A percentile compares a stretch with the other conserved stretches of the same genome.
Evolutionary conservation across 2,329 filamentous ascomycete species (phyloP).

Genomic region (Stromatinia cepivora): DNA sequence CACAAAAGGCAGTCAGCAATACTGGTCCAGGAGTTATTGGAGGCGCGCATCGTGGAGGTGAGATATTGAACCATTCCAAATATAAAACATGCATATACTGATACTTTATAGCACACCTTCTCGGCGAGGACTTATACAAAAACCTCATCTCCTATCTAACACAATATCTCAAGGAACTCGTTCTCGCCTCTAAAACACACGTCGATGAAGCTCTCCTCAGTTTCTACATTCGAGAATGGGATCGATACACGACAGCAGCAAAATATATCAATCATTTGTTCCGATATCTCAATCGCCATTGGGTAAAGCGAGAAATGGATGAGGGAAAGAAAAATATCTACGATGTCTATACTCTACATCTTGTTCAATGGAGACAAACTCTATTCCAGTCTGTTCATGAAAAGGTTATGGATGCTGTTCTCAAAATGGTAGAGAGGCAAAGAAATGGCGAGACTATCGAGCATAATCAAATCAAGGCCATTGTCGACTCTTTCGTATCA

Average conservation of each 20-base stretch:
- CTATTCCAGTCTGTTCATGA: conserved; percentile 81
- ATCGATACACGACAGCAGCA: conserved; percentile 89
- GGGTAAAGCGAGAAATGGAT: conserved; percentile 98
- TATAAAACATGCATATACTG: conserved; percentile 23
- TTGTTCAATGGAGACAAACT: conserved; percentile 92
- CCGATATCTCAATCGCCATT: conserved; percentile 93
- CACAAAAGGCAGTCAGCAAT: conserved; percentile 83
- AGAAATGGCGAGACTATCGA: conserved; percentile 97
- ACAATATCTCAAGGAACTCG: conserved; percentile 69
- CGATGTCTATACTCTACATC: conserved; percentile 94
- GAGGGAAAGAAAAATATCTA: conserved; percentile 98
- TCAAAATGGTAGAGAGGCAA: conserved; percentile 96
- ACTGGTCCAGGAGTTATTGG: conserved; percentile 47
- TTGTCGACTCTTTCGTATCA: conserved; percentile 95
- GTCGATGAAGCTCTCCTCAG: conserved; percentile 84
- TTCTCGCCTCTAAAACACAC: conserved; percentile 72
- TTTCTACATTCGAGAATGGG: conserved; percentile 97
- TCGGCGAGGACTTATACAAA: conserved; percentile 94
- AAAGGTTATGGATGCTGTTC: conserved; percentile 92
- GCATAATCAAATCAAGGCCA: conserved; percentile 92
- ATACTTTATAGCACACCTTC: conserved; percentile 69
- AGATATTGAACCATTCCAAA: conserved; percentile 29
- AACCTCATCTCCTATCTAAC: conserved; percentile 85
- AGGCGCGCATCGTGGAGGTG: conserved; percentile 71
- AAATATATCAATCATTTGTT: conserved; percentile 98